Evolutionary conservation across 1,284 basidiomycete genomes (phyloP).

Genomic region (Moesziomyces sp.): DNA sequence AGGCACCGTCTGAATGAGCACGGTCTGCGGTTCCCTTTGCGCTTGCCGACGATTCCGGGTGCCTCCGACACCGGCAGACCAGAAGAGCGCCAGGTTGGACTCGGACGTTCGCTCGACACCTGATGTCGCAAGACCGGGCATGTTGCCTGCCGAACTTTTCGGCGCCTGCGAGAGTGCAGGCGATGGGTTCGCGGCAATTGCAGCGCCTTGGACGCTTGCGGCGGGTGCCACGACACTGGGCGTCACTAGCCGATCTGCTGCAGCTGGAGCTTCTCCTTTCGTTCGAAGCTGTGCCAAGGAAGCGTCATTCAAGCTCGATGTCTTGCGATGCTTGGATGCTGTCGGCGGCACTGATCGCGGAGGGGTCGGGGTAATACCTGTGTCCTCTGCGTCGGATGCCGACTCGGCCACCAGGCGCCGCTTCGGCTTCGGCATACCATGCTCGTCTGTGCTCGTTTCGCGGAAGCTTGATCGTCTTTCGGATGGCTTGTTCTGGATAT

Average conservation of each 20-base stretch:
- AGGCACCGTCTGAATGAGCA: slow-evolving; percentile 23
- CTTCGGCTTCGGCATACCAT: slow-evolving; percentile 21
- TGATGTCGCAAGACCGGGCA: slow-evolving; percentile 61
- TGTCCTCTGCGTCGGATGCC: slow-evolving; percentile 39
- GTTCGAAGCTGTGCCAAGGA: slow-evolving; percentile 16
- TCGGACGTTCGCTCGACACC: slow-evolving; percentile 65
- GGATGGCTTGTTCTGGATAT: slow-evolving; percentile 19
- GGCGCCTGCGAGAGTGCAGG: slow-evolving; percentile 19
- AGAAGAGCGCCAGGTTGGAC: slow-evolving; percentile 64
- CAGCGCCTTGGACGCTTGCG: slow-evolving; percentile 2
- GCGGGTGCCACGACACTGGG: slow-evolving; percentile 5
- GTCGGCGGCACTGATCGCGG: slow-evolving; percentile 4
- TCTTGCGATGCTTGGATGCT: slow-evolving; percentile 41
- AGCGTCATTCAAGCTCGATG: slow-evolving; percentile 40
- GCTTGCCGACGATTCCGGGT: slow-evolving; percentile 59
- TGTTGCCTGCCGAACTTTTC: slow-evolving; percentile 14
- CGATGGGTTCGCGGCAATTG: slow-evolving; percentile 1
- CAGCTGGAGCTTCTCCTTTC: slow-evolving; percentile 17
- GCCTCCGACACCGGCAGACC: slow-evolving; percentile 63
- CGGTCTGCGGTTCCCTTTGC: slow-evolving; percentile 45
- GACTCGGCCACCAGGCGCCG: slow-evolving; percentile 40
- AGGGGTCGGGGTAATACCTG: not conserved
- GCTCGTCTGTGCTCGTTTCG: slow-evolving; percentile 24
- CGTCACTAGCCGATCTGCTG: slow-evolving; percentile 16
- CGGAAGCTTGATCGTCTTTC: slow-evolving; percentile 44